These are phyloP conservation scores for Macaranga tanarius DNA, from an alignment of 441 rosid species.

Conservation along the genomic window DNA sequence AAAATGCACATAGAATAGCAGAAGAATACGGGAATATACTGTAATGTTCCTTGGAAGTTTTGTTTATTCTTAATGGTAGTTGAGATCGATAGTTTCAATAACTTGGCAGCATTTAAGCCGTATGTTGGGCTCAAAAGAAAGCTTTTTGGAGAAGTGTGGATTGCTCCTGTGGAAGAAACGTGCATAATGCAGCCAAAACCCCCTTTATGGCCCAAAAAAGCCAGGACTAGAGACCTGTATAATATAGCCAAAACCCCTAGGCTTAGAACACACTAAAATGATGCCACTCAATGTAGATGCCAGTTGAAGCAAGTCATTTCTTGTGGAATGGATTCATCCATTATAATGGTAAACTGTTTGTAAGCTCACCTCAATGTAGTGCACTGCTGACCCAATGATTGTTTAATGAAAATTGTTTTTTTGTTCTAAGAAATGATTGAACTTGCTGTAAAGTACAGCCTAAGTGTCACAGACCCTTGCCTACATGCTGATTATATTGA, in stretches of 20 bases:
- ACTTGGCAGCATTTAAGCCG: not conserved
- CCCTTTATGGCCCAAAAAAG: not conserved
- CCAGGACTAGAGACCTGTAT: not conserved
- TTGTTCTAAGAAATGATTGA: not conserved
- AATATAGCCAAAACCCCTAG: not conserved
- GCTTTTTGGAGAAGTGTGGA: not conserved
- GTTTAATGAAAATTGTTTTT: not conserved
- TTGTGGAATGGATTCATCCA: not conserved
- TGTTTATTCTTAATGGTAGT: not conserved
- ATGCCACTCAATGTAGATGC: not conserved
- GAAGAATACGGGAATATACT: constrained; percentile 5
- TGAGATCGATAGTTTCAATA: not conserved
- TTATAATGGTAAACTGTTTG: not conserved
- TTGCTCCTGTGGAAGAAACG: not conserved
- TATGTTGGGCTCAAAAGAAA: not conserved
- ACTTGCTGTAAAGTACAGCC: not conserved
- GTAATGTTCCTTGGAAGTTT: constrained; percentile 2
- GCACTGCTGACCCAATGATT: not conserved
- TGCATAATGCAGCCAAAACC: too few species aligned
- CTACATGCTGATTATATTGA: constrained; percentile 8
- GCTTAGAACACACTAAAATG: not conserved
- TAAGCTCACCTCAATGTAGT: not conserved
- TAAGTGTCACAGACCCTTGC: not conserved
- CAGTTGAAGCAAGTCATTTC: not conserved
- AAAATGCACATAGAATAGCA: not conserved